These are phyloP conservation scores for Microsporum audouinii DNA, from an alignment of 2,329 filamentous ascomycete genomes.

Conservation along the genomic window DNA sequence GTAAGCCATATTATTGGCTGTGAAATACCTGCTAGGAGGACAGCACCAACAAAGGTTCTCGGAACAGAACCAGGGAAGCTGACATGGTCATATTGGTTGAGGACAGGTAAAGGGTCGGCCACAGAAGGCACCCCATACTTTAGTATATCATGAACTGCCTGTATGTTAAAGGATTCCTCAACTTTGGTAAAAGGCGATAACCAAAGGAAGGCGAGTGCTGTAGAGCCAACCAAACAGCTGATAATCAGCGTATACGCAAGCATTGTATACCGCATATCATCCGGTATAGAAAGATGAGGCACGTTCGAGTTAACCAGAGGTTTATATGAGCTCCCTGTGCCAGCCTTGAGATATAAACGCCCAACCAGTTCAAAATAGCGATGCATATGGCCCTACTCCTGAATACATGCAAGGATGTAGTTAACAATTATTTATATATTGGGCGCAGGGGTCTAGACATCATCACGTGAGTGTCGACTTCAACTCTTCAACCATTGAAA, in stretches of 20 bases:
- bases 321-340: too few species aligned
- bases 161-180: conserved; percentile 96
- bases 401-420: too few species aligned
- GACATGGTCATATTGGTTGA: conserved; percentile 65
- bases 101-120: conserved; percentile 24
- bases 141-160: conserved; percentile 83
- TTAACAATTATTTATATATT: too few species aligned
- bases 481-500: too few species aligned
- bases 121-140: conserved; percentile 61
- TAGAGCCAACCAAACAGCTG: not conserved
- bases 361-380: too few species aligned
- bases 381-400: too few species aligned
- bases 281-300: not conserved
- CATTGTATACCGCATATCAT: not conserved
- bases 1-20: conserved; percentile 51
- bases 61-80: conserved; percentile 85
- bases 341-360: too few species aligned
- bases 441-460: too few species aligned
- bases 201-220: not conserved
- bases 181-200: conserved; percentile 88
- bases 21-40: conserved; percentile 61
- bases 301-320: too few species aligned
- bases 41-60: conserved; percentile 74
- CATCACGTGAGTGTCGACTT: too few species aligned
- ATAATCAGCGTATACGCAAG: not conserved